Percentiles rank a stretch among this genome's conserved stretches.
phyloP scores from a whole-genome alignment of 495 filamentous ascomycete genomes.

The Penicillium dipodomyicola region DNA sequence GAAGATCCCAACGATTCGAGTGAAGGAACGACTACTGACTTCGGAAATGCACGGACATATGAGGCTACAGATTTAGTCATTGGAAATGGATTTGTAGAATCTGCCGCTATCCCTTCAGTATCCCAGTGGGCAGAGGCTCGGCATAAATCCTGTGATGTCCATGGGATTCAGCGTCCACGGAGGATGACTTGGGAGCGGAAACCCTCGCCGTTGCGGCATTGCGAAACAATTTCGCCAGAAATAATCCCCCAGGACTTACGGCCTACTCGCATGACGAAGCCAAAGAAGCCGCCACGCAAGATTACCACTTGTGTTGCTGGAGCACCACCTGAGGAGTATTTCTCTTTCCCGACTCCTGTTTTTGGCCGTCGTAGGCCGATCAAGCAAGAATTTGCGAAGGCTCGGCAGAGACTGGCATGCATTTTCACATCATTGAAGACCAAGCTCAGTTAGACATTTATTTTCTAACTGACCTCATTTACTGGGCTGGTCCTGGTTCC shows the following conservation, averaged over 20 bases:
- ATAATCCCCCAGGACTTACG: neutral
- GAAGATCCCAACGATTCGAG: slow-evolving; percentile 1
- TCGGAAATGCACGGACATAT: slow-evolving; percentile 1
- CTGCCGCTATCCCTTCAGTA: neutral
- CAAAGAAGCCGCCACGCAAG: neutral
- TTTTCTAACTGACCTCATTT: too few species aligned
- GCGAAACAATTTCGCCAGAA: neutral
- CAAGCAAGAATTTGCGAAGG: neutral
- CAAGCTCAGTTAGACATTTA: neutral
- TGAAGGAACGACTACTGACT: slow-evolving; percentile 7
- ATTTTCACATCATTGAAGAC: neutral
- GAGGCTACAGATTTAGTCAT: neutral
- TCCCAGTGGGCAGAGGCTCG: neutral
- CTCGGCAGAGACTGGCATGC: neutral
- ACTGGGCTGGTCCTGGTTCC: too few species aligned
- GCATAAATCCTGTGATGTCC: neutral
- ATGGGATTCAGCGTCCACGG: neutral
- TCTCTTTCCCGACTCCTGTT: neutral
- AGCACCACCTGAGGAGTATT: neutral
- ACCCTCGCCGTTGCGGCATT: neutral
- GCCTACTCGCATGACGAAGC: too few species aligned
- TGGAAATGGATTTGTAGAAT: slow-evolving; percentile 25
- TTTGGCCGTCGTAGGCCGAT: neutral
- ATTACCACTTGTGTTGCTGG: neutral
- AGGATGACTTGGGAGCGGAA: neutral